phyloP scores from a whole-genome alignment of 192 early-diverging fungal genomes.

The Dissophora globulifera region DNA sequence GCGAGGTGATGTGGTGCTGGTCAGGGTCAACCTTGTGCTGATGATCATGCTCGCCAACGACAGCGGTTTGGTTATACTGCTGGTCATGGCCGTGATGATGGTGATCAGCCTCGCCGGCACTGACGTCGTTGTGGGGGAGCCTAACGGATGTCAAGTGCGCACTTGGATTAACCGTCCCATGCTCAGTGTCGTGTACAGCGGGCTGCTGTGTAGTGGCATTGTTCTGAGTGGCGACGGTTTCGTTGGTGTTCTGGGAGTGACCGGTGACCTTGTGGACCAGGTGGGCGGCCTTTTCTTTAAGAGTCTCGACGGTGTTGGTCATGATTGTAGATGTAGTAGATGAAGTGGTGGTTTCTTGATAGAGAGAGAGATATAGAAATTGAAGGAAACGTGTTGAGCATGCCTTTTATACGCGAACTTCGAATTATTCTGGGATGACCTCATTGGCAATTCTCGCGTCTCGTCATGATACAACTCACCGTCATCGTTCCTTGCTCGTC shows the following conservation, averaged over 20 bases:
- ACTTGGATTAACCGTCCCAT: slow-evolving; percentile 6
- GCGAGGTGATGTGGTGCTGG: slow-evolving; percentile 9
- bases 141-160: slow-evolving; percentile 5
- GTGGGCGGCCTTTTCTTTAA: slow-evolving; percentile 43
- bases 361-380: too few species aligned
- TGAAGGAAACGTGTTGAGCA: too few species aligned
- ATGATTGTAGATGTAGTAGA: slow-evolving; percentile 8
- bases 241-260: not conserved
- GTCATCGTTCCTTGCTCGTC: too few species aligned
- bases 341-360: slow-evolving; percentile 3
- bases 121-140: not conserved
- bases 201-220: not conserved
- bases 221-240: not conserved
- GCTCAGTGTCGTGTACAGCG: not conserved
- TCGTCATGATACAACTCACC: too few species aligned
- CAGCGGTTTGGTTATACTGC: not conserved
- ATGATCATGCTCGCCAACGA: not conserved
- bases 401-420: too few species aligned
- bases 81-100: too few species aligned
- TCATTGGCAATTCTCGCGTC: too few species aligned
- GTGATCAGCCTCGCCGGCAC: too few species aligned
- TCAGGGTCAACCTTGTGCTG: slow-evolving; percentile 15
- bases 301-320: slow-evolving; percentile 16
- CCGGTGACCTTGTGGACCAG: slow-evolving; percentile 32
- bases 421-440: too few species aligned